Evolutionary conservation across 257 asterid genomes (phyloP), one percentile per base, ranked within the genome.

Genomic region (Nicotiana noctiflora): DNA sequence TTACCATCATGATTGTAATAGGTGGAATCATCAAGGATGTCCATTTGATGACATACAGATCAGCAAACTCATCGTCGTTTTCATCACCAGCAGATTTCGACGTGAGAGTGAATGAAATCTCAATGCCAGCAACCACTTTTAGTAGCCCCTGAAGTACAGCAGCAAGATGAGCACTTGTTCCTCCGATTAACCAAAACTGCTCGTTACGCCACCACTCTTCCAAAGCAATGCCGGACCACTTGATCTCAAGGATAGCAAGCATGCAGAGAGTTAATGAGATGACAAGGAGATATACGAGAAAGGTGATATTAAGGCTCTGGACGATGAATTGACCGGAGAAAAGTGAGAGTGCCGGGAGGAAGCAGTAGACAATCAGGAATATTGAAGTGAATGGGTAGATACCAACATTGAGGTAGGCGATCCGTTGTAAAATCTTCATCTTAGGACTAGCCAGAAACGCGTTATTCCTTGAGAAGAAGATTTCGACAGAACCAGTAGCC

Each of bases 171-270:
- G 98, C 97, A 44, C 98, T 93, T 0, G 98, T 93, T 23, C 98
- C 97, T 8, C 98, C 95, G 0, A 93, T 93, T 79, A 93, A 79
- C 97, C 98, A 93, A 80, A 93, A 93, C 37, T 93, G 98, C 85
- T 93, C 98, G 17, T 93, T 93, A 0, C 98, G 80, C 98, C 98
- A 93, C 98, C 98, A 92, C 60, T 93, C 98, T 84, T 93, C 97
- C 34, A 93, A 29, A 7, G 86, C 79, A 12, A 93, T 92, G 1
- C 96, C 95, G 0, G 98, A 91, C 97, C 98, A 93, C 82, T 92
- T 93, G 65, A 93, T 89, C 86, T 93, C 98, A 2, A 93, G 97
- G 23, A 93, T 6, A 32, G 98, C 97, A 44, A 93, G 75, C 3
- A 55, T 62, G 32, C 93, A 91, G 0, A 93, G 93, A 4, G 98